Conservation (phyloP, 129 eudicot species). For the Glebionis coronaria region DNA sequence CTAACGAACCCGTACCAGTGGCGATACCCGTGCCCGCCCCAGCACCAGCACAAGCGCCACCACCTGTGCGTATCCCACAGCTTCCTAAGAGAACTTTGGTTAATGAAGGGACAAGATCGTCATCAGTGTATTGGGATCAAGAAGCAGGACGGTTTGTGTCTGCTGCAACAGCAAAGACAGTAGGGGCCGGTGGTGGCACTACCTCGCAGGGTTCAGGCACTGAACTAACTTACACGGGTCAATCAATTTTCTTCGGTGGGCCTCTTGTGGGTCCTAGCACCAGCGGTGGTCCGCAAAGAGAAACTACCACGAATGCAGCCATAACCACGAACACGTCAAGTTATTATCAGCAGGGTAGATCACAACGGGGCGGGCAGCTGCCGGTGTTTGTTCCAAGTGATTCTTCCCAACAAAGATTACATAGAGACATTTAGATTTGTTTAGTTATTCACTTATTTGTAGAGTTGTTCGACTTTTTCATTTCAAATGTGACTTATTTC, state of each 20-base stretch:
- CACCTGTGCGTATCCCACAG: constrained; percentile 30
- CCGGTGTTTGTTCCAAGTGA: constrained; percentile 95
- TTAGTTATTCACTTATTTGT: constrained; percentile 10
- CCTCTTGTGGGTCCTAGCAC: constrained; percentile 53
- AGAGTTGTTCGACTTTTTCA: constrained; percentile 22
- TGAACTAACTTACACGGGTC: constrained; percentile 89
- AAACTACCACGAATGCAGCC: constrained; percentile 23
- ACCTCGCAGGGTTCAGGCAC: constrained; percentile 46
- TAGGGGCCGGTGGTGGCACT: constrained; percentile 46
- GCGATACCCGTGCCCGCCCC: neutral
- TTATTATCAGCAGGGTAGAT: constrained; percentile 75
- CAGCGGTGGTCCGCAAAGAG: constrained; percentile 41
- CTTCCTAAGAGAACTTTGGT: constrained; percentile 40
- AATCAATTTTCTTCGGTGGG: constrained; percentile 85
- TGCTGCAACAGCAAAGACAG: constrained; percentile 41
- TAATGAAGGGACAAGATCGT: constrained; percentile 39
- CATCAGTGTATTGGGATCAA: constrained; percentile 78
- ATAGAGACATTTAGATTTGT: constrained; percentile 29
- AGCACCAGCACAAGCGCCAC: neutral
- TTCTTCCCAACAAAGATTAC: constrained; percentile 54
- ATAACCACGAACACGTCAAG: constrained; percentile 36
- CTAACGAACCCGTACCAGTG: constrained; percentile 19
- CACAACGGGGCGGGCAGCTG: constrained; percentile 87
- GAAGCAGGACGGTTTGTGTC: constrained; percentile 86
- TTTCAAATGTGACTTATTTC: constrained; percentile 22